A percentile compares a stretch with the other conserved stretches of the same genome.
Conservation (phyloP, 2,329 filamentous ascomycete species). For the Pseudocercospora pini-densiflorae region DNA sequence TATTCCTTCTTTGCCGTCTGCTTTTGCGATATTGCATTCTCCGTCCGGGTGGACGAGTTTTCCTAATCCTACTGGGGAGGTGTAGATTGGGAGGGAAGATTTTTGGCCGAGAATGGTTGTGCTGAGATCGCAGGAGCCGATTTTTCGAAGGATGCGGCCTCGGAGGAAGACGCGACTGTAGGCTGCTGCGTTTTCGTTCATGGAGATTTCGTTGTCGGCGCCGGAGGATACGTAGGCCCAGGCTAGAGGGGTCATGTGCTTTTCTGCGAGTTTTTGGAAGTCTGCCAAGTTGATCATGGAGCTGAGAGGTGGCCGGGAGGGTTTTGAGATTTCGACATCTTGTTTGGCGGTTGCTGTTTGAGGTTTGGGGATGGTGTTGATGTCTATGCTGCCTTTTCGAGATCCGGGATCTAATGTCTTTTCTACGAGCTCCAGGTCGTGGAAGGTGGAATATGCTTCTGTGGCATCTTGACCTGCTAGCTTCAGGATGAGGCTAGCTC, state of each 20-base stretch:
- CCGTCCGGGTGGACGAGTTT: slow-evolving; percentile 40
- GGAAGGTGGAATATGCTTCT: slow-evolving; percentile 56
- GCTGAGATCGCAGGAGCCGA: slow-evolving; percentile 39
- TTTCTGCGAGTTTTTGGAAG: slow-evolving; percentile 46
- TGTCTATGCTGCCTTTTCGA: slow-evolving; percentile 37
- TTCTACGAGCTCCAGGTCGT: slow-evolving; percentile 49
- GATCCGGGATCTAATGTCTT: slow-evolving; percentile 47
- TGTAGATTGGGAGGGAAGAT: slow-evolving; percentile 40
- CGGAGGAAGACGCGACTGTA: slow-evolving; percentile 50
- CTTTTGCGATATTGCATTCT: slow-evolving; percentile 38
- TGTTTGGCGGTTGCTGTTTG: not conserved
- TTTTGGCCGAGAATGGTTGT: slow-evolving; percentile 38
- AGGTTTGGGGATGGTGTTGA: slow-evolving; percentile 21
- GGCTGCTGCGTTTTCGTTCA: slow-evolving; percentile 44
- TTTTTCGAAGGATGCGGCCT: slow-evolving; percentile 49
- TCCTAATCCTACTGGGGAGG: slow-evolving; percentile 41
- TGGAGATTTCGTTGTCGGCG: slow-evolving; percentile 53
- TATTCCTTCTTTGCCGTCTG: slow-evolving; percentile 33
- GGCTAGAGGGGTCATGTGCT: slow-evolving; percentile 41
- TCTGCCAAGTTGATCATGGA: slow-evolving; percentile 52
- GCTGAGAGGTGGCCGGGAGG: slow-evolving; percentile 49
- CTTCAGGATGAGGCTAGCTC: slow-evolving; percentile 53
- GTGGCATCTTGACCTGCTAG: slow-evolving; percentile 60
- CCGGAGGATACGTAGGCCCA: slow-evolving; percentile 53
- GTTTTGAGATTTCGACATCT: slow-evolving; percentile 1